These are phyloP conservation scores for Fomitiporia mediterranea DNA, from an alignment of 1,284 basidiomycete species.

Conservation along the genomic window DNA sequence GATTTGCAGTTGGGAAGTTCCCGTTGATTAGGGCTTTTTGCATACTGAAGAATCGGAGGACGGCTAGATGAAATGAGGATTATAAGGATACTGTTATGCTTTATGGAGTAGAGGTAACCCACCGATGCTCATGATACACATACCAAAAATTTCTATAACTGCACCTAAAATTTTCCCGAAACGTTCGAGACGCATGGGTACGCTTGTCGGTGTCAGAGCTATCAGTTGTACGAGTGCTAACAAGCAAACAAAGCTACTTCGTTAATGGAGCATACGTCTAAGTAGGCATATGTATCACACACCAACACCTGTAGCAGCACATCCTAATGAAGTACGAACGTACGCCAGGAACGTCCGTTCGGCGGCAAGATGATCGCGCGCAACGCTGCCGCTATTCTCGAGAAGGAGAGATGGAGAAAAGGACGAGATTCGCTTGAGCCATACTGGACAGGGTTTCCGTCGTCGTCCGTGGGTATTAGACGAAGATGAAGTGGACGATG, in stretches of 20 bases:
- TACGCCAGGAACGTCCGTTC: constrained; percentile 49
- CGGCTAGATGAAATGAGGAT: not conserved
- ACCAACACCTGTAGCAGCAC: constrained; percentile 38
- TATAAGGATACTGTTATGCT: not conserved
- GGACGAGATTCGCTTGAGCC: not conserved
- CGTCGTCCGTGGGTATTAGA: not conserved
- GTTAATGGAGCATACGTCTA: not conserved
- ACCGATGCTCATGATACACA: constrained; percentile 12
- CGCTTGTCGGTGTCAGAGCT: not conserved
- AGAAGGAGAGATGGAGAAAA: constrained; percentile 30
- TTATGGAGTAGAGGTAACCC: not conserved
- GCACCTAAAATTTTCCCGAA: constrained; percentile 9
- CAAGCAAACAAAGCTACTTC: not conserved
- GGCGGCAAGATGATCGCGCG: constrained; percentile 46
- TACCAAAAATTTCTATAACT: constrained; percentile 3
- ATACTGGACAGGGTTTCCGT: not conserved
- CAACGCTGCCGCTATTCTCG: constrained; percentile 42
- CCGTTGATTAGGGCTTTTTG: constrained; percentile 14
- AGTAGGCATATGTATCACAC: not conserved
- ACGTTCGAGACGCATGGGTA: not conserved
- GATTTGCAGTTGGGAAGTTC: constrained; percentile 9
- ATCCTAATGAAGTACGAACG: constrained; percentile 41
- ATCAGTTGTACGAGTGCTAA: constrained; percentile 15
- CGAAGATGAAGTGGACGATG: no score
- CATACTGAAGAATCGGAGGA: constrained; percentile 10